These are phyloP conservation scores for Candida sanyaensis DNA, from an alignment of 1,139 yeast genomes.

Conservation along the genomic window DNA sequence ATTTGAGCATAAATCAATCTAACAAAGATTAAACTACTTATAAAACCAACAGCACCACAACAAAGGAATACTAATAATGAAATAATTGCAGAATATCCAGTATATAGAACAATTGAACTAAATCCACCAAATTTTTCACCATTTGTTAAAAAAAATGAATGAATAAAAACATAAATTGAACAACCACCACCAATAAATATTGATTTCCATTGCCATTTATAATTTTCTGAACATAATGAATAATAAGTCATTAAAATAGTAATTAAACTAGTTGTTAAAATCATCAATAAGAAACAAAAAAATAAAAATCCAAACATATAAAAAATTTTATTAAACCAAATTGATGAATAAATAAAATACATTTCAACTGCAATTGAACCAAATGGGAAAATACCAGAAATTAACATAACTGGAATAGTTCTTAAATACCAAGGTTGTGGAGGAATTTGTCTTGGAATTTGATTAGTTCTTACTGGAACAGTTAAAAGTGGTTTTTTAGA, in stretches of 20 bases:
- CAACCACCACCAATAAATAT: conserved; percentile 89
- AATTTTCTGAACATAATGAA: conserved; percentile 86
- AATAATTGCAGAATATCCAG: conserved; percentile 82
- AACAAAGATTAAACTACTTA: conserved; percentile 73
- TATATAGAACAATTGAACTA: conserved; percentile 73
- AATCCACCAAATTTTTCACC: conserved; percentile 70
- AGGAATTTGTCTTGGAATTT: conserved; percentile 96
- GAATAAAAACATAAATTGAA: conserved; percentile 79
- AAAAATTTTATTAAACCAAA: conserved; percentile 93
- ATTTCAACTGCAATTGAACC: conserved; percentile 94
- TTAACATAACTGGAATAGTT: conserved; percentile 64
- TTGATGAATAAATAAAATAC: conserved; percentile 81
- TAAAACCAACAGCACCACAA: conserved; percentile 87
- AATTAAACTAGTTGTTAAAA: conserved; percentile 78
- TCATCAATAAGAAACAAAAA: conserved; percentile 81
- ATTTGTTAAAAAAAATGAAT: conserved; percentile 74
- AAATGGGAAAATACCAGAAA: conserved; percentile 92
- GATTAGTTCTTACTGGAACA: conserved; percentile 85
- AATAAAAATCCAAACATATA: conserved; percentile 98
- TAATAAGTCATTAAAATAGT: conserved; percentile 82
- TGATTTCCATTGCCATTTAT: conserved; percentile 98
- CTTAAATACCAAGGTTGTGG: conserved; percentile 83
- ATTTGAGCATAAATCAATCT: conserved; percentile 80
- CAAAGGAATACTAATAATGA: conserved; percentile 73
- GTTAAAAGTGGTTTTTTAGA: conserved; percentile 60